Evolutionary conservation across 345 rosid species (phyloP), one percentile per base, ranked within the genome.

Genomic region (Salix arbutifolia): DNA sequence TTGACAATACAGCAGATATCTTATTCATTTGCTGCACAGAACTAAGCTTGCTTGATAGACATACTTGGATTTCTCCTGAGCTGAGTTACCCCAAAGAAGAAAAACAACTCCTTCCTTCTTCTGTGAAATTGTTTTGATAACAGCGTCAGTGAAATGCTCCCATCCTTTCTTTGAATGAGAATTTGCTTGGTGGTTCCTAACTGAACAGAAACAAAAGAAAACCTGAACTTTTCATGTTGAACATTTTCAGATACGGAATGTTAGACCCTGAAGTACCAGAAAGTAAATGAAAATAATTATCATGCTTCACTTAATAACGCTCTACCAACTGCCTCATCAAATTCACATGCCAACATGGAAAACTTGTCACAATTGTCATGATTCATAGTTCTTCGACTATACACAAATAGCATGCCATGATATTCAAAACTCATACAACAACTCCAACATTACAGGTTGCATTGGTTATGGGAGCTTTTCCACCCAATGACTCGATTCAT

Each of bases 111-210:
- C 99, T 87, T 96, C 85, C 90, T 87, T 93, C 81, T 88, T 85
- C 77, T 83, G 88, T 70, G 98, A 96, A 70, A 96, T 82, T 17
- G 91, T 88, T 82, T 75, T 89, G 71, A 96, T 96, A 58, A 91
- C 89, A 77, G 98, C 93, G 83, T 96, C 96, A 33, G 98, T 96
- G 73, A 93, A 96, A 64, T 89, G 96, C 75, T 96, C 99, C 99
- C 99, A 96, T 80, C 99, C 99, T 89, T 92, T 91, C 88, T 89
- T 93, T 42, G 97, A 93, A 83, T 96, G 99, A 76, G 99, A 96
- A 73, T 92, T 92, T 25, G 98, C 96, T 84, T 96, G 96, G 69
- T 89, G 90, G 72, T 86, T 84, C 86, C 92, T 88, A 58, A 96
- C 99, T 96, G 86, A 73, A 85, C 52, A 56, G 42, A 73, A 74